Percentiles rank a stretch among this genome's conserved stretches.
Evolutionary conservation across 2,329 filamentous ascomycete species (phyloP).

Genomic region (Talaromyces sp.): DNA sequence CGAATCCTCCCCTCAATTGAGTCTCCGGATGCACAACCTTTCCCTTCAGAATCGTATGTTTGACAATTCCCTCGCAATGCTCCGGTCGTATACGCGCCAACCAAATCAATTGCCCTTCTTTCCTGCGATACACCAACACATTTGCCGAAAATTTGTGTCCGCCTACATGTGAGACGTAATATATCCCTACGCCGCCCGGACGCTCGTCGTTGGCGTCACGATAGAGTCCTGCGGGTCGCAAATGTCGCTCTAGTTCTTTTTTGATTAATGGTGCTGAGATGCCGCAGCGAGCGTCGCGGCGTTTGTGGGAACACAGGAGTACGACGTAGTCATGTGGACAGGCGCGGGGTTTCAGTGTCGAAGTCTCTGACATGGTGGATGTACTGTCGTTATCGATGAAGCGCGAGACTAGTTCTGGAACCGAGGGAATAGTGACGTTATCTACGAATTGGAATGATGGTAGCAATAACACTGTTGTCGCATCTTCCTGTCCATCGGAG

Average conservation of each 20-base stretch:
- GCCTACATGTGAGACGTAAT: constrained; percentile 88
- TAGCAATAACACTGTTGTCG: constrained; percentile 73
- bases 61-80: constrained; percentile 83
- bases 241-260: constrained; percentile 77
- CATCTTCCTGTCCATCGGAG: constrained; percentile 25
- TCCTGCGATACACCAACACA: constrained; percentile 74
- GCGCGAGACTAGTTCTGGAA: constrained; percentile 63
- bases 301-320: constrained; percentile 83
- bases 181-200: constrained; percentile 81
- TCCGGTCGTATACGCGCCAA: constrained; percentile 78
- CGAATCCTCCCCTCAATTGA: constrained; percentile 81
- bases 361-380: constrained; percentile 19
- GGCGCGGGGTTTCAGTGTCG: constrained; percentile 48
- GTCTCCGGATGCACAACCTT: constrained; percentile 83
- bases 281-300: constrained; percentile 84
- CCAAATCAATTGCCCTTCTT: constrained; percentile 62
- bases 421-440: constrained; percentile 64
- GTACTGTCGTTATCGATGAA: constrained; percentile 50
- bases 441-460: constrained; percentile 78
- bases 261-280: constrained; percentile 80
- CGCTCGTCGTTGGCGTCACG: constrained; percentile 79
- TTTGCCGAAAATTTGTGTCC: constrained; percentile 94
- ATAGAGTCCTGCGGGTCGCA: constrained; percentile 73
- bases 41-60: constrained; percentile 80
- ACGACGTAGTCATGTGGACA: constrained; percentile 79